A percentile compares a stretch with the other conserved stretches of the same genome.
Evolutionary conservation across 1,284 basidiomycete genomes (phyloP).

Genomic region (Agroathelia rolfsii): DNA sequence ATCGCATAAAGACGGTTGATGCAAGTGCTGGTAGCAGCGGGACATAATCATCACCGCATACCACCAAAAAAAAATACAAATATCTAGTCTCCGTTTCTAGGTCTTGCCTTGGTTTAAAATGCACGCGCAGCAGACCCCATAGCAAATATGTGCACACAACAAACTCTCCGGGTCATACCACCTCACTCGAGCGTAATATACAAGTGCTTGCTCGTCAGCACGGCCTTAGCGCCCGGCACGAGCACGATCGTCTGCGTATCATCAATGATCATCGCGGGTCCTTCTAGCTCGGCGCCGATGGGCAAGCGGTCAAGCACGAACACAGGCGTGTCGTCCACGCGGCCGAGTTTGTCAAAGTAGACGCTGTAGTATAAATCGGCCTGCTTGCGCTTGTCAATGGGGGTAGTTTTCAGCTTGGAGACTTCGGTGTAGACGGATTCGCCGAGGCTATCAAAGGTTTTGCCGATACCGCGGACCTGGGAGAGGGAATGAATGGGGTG

Average conservation of each 20-base stretch:
- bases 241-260: slow-evolving; percentile 87
- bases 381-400: slow-evolving; percentile 29
- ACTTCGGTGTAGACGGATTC: slow-evolving; percentile 75
- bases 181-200: slow-evolving; percentile 55
- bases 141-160: no score
- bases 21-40: no score
- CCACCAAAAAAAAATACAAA: no score
- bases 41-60: no score
- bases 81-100: no score
- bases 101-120: no score
- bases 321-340: slow-evolving; percentile 73
- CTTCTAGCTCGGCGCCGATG: slow-evolving; percentile 62
- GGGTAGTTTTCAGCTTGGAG: slow-evolving; percentile 32
- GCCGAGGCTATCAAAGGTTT: slow-evolving; percentile 79
- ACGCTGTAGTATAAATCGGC: slow-evolving; percentile 51
- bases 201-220: slow-evolving; percentile 63
- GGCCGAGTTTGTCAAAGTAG: slow-evolving; percentile 71
- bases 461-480: slow-evolving; percentile 75
- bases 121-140: no score
- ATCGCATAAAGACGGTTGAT: no score
- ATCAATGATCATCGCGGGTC: slow-evolving; percentile 88
- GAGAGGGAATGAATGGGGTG: slow-evolving; percentile 1
- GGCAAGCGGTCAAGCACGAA: slow-evolving; percentile 59
- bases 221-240: slow-evolving; percentile 57
- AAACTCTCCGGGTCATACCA: no score